A percentile compares a stretch with the other conserved stretches of the same genome.
Conservation (phyloP, 2,329 filamentous ascomycete species). For the Fusarium azukiicola region DNA sequence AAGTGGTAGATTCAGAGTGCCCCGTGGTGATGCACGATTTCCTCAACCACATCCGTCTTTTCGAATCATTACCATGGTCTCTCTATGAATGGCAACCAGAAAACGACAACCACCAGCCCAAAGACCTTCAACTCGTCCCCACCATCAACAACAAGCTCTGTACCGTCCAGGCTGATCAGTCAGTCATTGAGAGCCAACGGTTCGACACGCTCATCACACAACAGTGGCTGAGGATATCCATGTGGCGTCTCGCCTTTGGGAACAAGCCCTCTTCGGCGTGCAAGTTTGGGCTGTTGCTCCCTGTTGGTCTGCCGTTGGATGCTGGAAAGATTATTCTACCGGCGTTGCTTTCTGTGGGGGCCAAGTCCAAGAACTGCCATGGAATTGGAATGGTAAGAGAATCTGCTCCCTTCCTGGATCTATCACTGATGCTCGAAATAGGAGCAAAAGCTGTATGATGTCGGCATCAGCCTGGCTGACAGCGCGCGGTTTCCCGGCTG, state of each 20-base stretch:
- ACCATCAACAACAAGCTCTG: slow-evolving; percentile 54
- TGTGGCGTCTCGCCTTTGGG: slow-evolving; percentile 58
- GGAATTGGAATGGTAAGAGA: slow-evolving; percentile 57
- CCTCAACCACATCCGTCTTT: slow-evolving; percentile 58
- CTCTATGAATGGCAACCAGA: slow-evolving; percentile 58
- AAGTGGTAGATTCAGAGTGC: slow-evolving; percentile 57
- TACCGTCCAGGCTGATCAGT: slow-evolving; percentile 53
- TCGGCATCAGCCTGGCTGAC: slow-evolving; percentile 57
- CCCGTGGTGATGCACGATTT: slow-evolving; percentile 60
- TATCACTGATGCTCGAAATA: not conserved
- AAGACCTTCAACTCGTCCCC: slow-evolving; percentile 50
- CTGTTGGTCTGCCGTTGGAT: slow-evolving; percentile 53
- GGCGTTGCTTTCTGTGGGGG: slow-evolving; percentile 50
- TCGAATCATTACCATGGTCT: slow-evolving; percentile 55
- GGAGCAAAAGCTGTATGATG: slow-evolving; percentile 60
- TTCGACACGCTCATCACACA: slow-evolving; percentile 60
- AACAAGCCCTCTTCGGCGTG: slow-evolving; percentile 50
- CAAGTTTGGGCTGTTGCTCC: slow-evolving; percentile 45
- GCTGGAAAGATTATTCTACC: slow-evolving; percentile 57
- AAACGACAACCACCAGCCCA: slow-evolving; percentile 43
- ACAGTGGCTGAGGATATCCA: slow-evolving; percentile 57
- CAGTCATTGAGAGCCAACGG: slow-evolving; percentile 57
- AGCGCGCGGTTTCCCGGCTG: slow-evolving; percentile 47
- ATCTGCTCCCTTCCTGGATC: fast-evolving
- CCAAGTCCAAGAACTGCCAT: slow-evolving; percentile 57